Conservation (phyloP, 768 basidiomycete species). For the Phaeotremella fagi region DNA sequence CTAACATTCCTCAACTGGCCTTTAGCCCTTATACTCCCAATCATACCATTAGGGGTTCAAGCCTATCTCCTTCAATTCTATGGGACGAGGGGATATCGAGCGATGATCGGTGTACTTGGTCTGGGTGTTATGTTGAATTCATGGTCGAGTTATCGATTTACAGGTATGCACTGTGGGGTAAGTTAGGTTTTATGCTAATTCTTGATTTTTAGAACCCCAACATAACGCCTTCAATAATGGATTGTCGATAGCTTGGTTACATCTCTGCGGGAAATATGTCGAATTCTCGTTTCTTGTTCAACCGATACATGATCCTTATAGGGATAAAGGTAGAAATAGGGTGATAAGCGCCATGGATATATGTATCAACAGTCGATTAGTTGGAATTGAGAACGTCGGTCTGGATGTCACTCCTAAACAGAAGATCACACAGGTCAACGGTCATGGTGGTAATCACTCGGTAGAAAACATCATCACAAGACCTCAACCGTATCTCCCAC, state of each 20-base stretch:
- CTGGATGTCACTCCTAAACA: conserved; percentile 5
- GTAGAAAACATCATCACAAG: background rate
- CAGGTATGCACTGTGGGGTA: background rate
- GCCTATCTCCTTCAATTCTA: conserved; percentile 20
- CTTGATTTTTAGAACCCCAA: conserved; percentile 9
- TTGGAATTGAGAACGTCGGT: conserved; percentile 22
- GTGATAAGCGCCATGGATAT: conserved; percentile 25
- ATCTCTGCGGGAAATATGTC: conserved; percentile 24
- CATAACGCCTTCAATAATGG: conserved; percentile 33
- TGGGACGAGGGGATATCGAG: background rate
- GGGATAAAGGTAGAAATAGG: conserved; percentile 9
- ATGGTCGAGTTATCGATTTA: background rate
- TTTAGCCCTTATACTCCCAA: conserved; percentile 16
- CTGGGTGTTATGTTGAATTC: background rate
- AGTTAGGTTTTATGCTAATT: background rate
- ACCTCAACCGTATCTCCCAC: conserved; percentile 15
- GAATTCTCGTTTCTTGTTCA: conserved; percentile 26
- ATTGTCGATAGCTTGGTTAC: conserved; percentile 21
- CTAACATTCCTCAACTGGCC: conserved; percentile 16
- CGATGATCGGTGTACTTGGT: background rate
- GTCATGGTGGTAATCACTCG: background rate
- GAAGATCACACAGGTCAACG: background rate
- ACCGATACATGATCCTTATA: conserved; percentile 28
- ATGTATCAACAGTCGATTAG: conserved; percentile 23
- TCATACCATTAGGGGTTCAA: conserved; percentile 21